Percentiles rank a stretch among this genome's conserved stretches.
Conservation (phyloP, 169 alveolate genomes). For the Blepharisma undulans region DNA sequence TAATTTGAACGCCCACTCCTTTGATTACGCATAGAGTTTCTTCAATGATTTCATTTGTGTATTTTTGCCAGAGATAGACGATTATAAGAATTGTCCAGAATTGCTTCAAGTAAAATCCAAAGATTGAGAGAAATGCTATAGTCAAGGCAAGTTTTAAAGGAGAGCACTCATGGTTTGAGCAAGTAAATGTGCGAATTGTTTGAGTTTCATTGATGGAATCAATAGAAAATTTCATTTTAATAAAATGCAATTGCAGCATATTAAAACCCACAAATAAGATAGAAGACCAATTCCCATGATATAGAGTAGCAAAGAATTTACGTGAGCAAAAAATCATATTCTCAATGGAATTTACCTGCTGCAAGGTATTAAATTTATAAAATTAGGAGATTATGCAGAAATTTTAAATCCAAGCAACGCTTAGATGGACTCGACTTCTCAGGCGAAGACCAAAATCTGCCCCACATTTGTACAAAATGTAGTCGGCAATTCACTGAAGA, state of each 20-base stretch:
- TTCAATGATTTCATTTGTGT: not conserved
- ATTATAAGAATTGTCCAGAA: not conserved
- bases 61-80: not conserved
- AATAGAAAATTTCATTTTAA: not conserved
- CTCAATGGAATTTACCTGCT: too few relatives aligned
- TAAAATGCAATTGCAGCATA: not conserved
- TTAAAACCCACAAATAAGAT: not conserved
- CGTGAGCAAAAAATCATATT: too few relatives aligned
- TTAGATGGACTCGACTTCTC: not conserved
- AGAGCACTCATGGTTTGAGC: not conserved
- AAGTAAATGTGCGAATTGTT: slow-evolving; percentile 8
- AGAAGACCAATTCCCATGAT: too few relatives aligned
- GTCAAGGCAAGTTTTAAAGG: not conserved
- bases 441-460: not conserved
- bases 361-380: too few relatives aligned
- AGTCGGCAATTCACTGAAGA: not conserved
- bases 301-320: too few relatives aligned
- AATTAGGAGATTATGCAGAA: not conserved
- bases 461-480: not conserved
- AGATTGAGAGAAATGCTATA: not conserved
- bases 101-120: not conserved
- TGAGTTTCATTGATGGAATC: not conserved
- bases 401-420: not conserved
- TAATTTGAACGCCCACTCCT: slow-evolving; percentile 28
- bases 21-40: slow-evolving; percentile 28